Percentiles rank a stretch among this genome's conserved stretches.
phyloP scores from a whole-genome alignment of 1,284 basidiomycete species.

The Cryptococcus sp. region DNA sequence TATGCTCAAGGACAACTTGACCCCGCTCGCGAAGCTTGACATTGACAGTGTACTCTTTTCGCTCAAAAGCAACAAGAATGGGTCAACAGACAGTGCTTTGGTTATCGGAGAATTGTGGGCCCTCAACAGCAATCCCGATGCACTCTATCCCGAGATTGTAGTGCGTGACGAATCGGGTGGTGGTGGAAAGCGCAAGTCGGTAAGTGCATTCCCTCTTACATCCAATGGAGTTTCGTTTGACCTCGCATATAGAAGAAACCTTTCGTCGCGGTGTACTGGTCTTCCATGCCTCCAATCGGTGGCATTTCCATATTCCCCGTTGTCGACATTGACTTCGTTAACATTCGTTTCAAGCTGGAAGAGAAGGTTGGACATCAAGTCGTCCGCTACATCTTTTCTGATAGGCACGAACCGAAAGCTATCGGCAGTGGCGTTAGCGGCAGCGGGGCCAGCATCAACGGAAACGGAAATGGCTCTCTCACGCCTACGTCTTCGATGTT shows the following conservation, averaged over 20 bases:
- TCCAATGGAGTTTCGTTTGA: not conserved
- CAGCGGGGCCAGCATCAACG: constrained; percentile 10
- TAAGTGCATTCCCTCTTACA: constrained; percentile 1
- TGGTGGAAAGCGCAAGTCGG: constrained; percentile 60
- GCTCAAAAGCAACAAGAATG: constrained; percentile 86
- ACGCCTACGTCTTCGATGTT: constrained; percentile 13
- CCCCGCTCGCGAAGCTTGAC: constrained; percentile 82
- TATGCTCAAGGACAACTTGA: constrained; percentile 74
- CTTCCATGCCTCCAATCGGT: constrained; percentile 82
- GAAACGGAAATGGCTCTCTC: constrained; percentile 11
- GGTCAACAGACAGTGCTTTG: constrained; percentile 79
- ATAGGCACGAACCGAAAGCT: constrained; percentile 36
- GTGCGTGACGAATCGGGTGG: constrained; percentile 62
- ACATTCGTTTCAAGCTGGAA: constrained; percentile 84
- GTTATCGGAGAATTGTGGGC: constrained; percentile 74
- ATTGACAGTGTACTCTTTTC: constrained; percentile 77
- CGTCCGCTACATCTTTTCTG: constrained; percentile 79
- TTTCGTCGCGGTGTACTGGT: constrained; percentile 58
- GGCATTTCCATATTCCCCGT: constrained; percentile 88
- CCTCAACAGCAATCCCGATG: constrained; percentile 82
- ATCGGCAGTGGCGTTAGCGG: constrained; percentile 33
- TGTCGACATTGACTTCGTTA: constrained; percentile 61
- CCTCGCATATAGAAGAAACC: constrained; percentile 24
- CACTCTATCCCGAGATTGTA: constrained; percentile 85
- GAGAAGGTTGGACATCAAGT: constrained; percentile 76